Conservation (phyloP, 2,329 filamentous ascomycete genomes). For the Xylaria hypoxylon region DNA sequence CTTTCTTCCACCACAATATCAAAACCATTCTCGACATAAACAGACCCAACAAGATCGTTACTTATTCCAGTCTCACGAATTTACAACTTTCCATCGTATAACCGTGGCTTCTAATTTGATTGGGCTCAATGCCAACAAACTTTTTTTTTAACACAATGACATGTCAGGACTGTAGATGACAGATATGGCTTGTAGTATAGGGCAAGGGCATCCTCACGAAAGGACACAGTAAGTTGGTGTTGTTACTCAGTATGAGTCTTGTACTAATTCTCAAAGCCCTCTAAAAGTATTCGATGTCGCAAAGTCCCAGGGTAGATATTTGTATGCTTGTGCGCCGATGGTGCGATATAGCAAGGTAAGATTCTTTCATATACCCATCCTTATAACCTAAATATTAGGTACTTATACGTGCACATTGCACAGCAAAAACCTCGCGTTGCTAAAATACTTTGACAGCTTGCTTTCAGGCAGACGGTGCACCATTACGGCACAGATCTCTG, state of each 20-base stretch:
- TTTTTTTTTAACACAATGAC: constrained; percentile 15
- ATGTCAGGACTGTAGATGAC: constrained; percentile 26
- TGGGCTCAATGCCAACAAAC: neutral
- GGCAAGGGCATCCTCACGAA: constrained; percentile 38
- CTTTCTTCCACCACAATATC: neutral
- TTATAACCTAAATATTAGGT: too few species aligned
- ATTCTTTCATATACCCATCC: neutral
- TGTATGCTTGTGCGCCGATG: constrained; percentile 62
- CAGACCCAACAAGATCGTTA: neutral
- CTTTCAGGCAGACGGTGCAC: constrained; percentile 75
- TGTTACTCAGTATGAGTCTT: neutral
- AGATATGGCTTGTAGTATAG: constrained; percentile 41
- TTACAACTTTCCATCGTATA: neutral
- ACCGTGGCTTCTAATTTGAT: neutral
- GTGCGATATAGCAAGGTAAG: constrained; percentile 50
- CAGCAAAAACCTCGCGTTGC: neutral
- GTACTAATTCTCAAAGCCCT: constrained; percentile 50
- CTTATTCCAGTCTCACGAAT: neutral
- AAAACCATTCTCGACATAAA: neutral
- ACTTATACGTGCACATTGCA: neutral
- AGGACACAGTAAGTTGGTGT: constrained; percentile 44
- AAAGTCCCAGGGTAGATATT: constrained; percentile 54
- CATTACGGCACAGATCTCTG: constrained; percentile 73
- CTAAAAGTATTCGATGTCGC: constrained; percentile 58
- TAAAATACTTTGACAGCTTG: constrained; percentile 55